Evolutionary conservation across 1,139 yeast species (phyloP).

Genomic region (Kodamaea derodonti): DNA sequence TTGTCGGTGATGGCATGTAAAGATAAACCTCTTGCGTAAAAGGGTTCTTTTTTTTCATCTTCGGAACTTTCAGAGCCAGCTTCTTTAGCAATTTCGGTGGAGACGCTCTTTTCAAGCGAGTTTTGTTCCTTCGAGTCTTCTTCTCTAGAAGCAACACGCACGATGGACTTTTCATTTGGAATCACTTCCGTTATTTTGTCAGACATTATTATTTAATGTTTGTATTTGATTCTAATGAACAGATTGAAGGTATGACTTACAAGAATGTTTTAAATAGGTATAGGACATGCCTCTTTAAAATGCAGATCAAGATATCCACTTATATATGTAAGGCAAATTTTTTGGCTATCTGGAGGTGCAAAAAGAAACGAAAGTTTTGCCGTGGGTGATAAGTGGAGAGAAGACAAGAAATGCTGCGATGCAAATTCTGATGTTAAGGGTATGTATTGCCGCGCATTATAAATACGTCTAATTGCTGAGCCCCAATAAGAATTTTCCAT

Average conservation of each 20-base stretch:
- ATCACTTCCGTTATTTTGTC: background rate
- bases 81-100: conserved; percentile 3
- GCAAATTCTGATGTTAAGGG: too few species aligned
- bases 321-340: background rate
- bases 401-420: background rate
- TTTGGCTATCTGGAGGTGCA: background rate
- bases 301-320: background rate
- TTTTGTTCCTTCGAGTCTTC: conserved; percentile 3
- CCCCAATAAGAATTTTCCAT: too few species aligned
- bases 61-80: background rate
- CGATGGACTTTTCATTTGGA: background rate
- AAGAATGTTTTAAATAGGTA: conserved; percentile 4
- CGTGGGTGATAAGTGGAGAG: background rate
- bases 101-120: conserved; percentile 1
- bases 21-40: conserved; percentile 1
- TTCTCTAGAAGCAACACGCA: background rate
- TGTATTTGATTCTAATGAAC: conserved; percentile 11
- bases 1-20: conserved; percentile 1
- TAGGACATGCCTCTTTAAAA: conserved; percentile 3
- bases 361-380: background rate
- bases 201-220: too few species aligned
- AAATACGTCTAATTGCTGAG: too few species aligned
- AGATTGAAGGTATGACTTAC: conserved; percentile 12
- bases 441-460: too few species aligned
- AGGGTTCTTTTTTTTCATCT: background rate